Percentiles rank a stretch among this genome's conserved stretches.
Evolutionary conservation across 1,139 yeast genomes (phyloP).

Genomic region (Yamadazyma pseudoaaseri): DNA sequence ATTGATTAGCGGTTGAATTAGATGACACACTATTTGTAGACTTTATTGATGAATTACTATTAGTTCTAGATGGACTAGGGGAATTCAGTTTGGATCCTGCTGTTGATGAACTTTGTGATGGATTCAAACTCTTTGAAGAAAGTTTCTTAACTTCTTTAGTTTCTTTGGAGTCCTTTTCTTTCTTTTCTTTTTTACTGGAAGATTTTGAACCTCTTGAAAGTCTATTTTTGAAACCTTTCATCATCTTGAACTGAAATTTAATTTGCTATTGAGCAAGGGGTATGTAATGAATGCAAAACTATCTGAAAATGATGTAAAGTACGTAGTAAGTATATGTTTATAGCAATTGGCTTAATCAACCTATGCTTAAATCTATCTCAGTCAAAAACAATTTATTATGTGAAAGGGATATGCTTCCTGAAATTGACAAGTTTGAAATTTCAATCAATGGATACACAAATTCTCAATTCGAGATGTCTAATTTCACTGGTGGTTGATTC

Average conservation of each 20-base stretch:
- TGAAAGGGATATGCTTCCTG: too few relatives aligned
- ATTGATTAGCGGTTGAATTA: slow-evolving; percentile 11
- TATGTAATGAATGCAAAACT: too few relatives aligned
- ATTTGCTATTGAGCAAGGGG: neutral
- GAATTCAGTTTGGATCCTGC: slow-evolving; percentile 25
- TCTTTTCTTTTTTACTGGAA: slow-evolving; percentile 33
- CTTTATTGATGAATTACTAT: slow-evolving; percentile 29
- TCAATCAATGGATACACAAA: too few relatives aligned
- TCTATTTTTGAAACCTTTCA: slow-evolving; percentile 52
- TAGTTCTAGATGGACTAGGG: slow-evolving; percentile 32
- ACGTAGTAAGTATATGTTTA: too few relatives aligned
- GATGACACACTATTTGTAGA: slow-evolving; percentile 19
- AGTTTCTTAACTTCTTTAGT: slow-evolving; percentile 11
- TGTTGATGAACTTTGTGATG: slow-evolving; percentile 4
- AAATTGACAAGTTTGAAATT: too few relatives aligned
- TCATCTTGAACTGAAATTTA: slow-evolving; percentile 29
- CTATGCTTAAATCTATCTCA: too few relatives aligned
- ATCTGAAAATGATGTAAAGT: too few relatives aligned
- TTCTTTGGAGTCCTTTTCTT: slow-evolving; percentile 22
- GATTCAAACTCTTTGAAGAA: slow-evolving; percentile 19
- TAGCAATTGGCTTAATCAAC: too few relatives aligned
- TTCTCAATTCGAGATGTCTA: too few relatives aligned
- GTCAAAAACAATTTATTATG: too few relatives aligned
- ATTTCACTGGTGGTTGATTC: too few relatives aligned
- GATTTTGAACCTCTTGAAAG: slow-evolving; percentile 44